Conservation (phyloP, 2,329 filamentous ascomycete genomes). For the Aspergillus costaricaensis region DNA sequence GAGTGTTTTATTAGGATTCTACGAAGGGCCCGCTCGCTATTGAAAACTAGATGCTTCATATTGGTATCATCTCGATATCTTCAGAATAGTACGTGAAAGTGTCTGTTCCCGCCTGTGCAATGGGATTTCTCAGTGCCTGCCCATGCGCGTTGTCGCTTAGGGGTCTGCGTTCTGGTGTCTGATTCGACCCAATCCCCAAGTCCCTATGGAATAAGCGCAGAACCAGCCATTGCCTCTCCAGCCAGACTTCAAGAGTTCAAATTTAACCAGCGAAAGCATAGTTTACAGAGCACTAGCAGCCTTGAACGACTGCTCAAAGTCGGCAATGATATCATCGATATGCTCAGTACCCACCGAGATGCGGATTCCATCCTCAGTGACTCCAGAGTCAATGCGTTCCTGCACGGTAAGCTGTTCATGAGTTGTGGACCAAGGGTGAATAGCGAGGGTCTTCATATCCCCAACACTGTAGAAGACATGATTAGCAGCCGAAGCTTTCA, state of each 20-base stretch:
- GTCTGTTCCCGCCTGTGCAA: no score
- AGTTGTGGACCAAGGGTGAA: slow-evolving; percentile 93
- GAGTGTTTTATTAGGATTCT: no score
- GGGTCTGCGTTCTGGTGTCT: no score
- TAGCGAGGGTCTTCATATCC: slow-evolving; percentile 90
- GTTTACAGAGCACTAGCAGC: slow-evolving; percentile 40
- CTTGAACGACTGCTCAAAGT: slow-evolving; percentile 89
- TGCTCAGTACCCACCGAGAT: slow-evolving; percentile 96
- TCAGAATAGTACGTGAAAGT: no score
- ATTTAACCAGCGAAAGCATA: no score
- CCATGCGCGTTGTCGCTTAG: no score
- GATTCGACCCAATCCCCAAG: neutral
- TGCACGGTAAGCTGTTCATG: slow-evolving; percentile 87
- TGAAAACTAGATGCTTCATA: no score
- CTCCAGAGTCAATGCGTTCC: slow-evolving; percentile 78
- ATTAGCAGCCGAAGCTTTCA: slow-evolving; percentile 11
- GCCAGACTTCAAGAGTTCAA: neutral
- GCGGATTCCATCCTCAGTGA: slow-evolving; percentile 85
- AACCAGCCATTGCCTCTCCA: neutral
- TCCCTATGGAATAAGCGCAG: neutral
- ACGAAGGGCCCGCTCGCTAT: no score
- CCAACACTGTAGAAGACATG: slow-evolving; percentile 62
- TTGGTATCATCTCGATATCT: no score
- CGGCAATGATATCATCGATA: slow-evolving; percentile 94
- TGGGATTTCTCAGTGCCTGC: no score